A percentile compares a stretch with the other conserved stretches of the same genome.
These are phyloP conservation scores for Cercophora samala DNA, from an alignment of 495 filamentous ascomycete genomes.

Conservation along the genomic window DNA sequence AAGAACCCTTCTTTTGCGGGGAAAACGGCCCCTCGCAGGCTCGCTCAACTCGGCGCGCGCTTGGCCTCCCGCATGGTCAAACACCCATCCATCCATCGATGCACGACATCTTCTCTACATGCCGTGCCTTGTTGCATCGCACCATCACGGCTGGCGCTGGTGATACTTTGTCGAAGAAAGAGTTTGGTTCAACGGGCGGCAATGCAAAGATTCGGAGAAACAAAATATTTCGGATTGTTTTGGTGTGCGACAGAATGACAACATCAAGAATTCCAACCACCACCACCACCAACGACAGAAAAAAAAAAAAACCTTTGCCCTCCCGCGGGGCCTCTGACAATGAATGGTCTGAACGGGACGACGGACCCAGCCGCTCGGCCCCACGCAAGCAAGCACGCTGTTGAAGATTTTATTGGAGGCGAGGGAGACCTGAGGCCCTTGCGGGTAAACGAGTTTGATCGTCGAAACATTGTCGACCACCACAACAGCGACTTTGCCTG, in stretches of 20 bases:
- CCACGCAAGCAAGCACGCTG: no score
- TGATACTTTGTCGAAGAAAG: neutral
- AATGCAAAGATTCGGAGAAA: neutral
- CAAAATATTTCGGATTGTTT: neutral
- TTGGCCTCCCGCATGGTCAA: neutral
- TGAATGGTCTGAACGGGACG: neutral
- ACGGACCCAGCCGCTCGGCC: neutral
- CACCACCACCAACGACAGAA: neutral
- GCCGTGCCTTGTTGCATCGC: neutral
- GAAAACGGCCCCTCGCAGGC: neutral
- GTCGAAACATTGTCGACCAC: conserved; percentile 15
- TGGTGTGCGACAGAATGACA: neutral
- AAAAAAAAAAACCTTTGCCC: neutral
- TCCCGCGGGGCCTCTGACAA: no score
- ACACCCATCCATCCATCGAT: neutral
- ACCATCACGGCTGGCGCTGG: neutral
- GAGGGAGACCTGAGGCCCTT: no score
- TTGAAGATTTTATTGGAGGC: neutral
- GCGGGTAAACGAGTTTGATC: conserved; percentile 14
- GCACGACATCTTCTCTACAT: neutral
- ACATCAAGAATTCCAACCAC: neutral
- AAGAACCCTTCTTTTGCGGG: conserved; percentile 8
- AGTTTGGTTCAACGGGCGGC: neutral
- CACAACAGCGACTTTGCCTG: neutral
- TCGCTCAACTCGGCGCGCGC: neutral